Evolutionary conservation across 208 protist species (phyloP).

Genomic region (Leishmania major): DNA sequence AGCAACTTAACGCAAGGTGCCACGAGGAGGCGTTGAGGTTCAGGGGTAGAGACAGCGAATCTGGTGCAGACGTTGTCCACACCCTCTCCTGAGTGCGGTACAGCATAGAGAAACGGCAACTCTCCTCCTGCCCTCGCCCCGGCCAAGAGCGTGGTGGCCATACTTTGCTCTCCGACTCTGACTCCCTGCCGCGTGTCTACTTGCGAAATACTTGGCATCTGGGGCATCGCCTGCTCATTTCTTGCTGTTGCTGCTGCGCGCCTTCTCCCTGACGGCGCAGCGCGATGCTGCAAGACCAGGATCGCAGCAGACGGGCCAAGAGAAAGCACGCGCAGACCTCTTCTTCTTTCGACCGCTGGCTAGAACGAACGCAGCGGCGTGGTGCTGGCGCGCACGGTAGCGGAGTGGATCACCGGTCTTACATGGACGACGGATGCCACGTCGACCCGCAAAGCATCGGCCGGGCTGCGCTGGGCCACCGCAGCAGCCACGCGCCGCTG

Average conservation of each 20-base stretch:
- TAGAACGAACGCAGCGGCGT: conserved; percentile 6
- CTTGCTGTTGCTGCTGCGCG: not conserved
- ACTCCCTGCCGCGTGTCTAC: not conserved
- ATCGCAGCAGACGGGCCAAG: not conserved
- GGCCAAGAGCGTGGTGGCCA: not conserved
- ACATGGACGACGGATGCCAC: not conserved
- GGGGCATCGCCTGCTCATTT: not conserved
- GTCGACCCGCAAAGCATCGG: not conserved
- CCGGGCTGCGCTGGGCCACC: not conserved
- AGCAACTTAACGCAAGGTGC: not conserved
- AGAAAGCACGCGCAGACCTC: not conserved
- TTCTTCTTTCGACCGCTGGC: conserved; percentile 22
- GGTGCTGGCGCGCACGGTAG: not conserved
- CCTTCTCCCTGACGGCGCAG: not conserved
- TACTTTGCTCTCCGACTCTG: not conserved
- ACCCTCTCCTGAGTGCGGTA: not conserved
- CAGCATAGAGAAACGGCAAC: not conserved
- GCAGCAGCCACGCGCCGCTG: not conserved
- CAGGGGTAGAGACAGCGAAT: not conserved
- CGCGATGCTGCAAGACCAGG: conserved; percentile 2
- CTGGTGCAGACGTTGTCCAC: not conserved
- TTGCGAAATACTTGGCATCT: not conserved
- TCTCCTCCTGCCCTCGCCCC: not conserved
- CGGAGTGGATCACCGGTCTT: not conserved
- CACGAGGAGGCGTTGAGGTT: not conserved